Evolutionary conservation across 2,329 filamentous ascomycete species (phyloP).

Genomic region (Hymenoscyphus scutula): DNA sequence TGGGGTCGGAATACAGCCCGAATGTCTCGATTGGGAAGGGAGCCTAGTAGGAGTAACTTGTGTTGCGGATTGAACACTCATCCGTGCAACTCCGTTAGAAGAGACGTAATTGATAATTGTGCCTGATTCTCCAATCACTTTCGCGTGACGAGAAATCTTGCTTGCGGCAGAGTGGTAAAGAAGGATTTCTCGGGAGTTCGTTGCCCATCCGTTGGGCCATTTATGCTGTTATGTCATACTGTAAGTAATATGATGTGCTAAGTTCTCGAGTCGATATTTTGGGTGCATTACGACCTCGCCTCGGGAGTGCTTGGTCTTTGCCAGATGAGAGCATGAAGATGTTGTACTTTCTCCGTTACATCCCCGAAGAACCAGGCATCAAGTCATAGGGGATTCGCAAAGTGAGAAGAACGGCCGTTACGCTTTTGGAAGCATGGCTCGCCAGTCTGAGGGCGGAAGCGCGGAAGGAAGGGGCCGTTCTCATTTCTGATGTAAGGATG

Average conservation of each 20-base stretch:
- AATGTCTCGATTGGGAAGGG: background rate
- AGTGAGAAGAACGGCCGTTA: background rate
- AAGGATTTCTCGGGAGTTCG: background rate
- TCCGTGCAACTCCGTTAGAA: background rate
- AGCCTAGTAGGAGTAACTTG: background rate
- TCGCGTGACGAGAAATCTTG: no score
- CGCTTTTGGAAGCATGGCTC: background rate
- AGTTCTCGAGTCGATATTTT: background rate
- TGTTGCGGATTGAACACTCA: background rate
- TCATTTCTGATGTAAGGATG: constrained; percentile 17
- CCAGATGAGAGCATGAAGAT: constrained; percentile 11
- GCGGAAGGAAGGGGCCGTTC: constrained; percentile 22
- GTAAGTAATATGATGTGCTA: background rate
- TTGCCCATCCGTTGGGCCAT: constrained; percentile 11
- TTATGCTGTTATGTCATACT: constrained; percentile 11
- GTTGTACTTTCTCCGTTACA: background rate
- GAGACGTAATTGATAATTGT: background rate
- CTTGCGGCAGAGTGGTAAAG: constrained; percentile 2
- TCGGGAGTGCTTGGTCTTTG: constrained; percentile 6
- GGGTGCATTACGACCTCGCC: constrained; percentile 9
- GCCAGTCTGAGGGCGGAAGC: constrained; percentile 15
- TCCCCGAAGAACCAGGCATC: background rate
- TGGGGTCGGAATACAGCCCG: background rate
- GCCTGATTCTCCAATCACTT: constrained; percentile 7
- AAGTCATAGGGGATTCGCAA: background rate